phyloP scores from a whole-genome alignment of 805 yeast species.

The Tetrapisispora taiwanensis region DNA sequence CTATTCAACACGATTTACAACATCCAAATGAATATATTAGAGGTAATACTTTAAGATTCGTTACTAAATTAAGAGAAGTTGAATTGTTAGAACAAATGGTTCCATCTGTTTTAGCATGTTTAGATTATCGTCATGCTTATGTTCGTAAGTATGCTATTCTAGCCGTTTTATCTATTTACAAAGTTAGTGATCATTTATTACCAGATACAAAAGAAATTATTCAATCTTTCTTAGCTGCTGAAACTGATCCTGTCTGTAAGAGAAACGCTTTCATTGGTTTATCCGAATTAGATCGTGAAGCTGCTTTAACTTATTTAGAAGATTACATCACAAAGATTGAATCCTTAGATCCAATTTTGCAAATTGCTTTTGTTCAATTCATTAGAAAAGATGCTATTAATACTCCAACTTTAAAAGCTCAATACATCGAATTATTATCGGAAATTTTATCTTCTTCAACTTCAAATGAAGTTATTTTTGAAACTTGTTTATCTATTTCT shows the following conservation, averaged over 20 bases:
- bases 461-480: constrained; percentile 62
- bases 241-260: constrained; percentile 87
- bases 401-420: constrained; percentile 53
- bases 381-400: constrained; percentile 69
- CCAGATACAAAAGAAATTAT: constrained; percentile 94
- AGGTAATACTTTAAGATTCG: constrained; percentile 88
- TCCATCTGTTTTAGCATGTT: constrained; percentile 81
- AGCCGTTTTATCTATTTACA: constrained; percentile 74
- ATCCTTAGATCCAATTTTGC: constrained; percentile 70
- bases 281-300: constrained; percentile 71
- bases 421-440: constrained; percentile 61
- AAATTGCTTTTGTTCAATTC: constrained; percentile 83
- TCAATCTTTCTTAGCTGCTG: constrained; percentile 60
- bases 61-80: constrained; percentile 83
- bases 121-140: constrained; percentile 95
- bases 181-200: constrained; percentile 73
- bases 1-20: constrained; percentile 92
- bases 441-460: constrained; percentile 62
- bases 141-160: constrained; percentile 95
- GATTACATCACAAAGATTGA: constrained; percentile 51
- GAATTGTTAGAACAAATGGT: constrained; percentile 92
- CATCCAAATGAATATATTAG: constrained; percentile 96
- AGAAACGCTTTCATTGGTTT: constrained; percentile 90
- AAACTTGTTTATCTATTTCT: constrained; percentile 77
- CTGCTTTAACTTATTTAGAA: constrained; percentile 75